phyloP scores from a whole-genome alignment of 495 filamentous ascomycete species.

The Penicillium coffeae region DNA sequence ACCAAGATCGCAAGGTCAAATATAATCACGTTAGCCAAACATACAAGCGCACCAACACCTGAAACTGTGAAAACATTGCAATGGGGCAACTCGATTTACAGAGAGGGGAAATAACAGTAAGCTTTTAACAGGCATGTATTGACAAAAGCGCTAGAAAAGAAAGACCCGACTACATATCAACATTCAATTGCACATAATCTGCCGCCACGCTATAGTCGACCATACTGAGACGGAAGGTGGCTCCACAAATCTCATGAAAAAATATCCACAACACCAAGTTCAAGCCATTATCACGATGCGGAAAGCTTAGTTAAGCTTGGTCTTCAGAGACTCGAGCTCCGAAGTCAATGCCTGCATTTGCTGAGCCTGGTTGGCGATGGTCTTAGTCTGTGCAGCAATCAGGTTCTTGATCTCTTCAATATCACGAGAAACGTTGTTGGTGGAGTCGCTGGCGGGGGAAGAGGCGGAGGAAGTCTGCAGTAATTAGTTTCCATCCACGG shows the following conservation, averaged over 20 bases:
- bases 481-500: slow-evolving; percentile 7
- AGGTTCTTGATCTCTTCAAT: slow-evolving; percentile 44
- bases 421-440: slow-evolving; percentile 30
- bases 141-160: slow-evolving; percentile 27
- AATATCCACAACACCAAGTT: slow-evolving; percentile 3
- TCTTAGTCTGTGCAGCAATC: slow-evolving; percentile 44
- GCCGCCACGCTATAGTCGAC: slow-evolving; percentile 6
- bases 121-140: slow-evolving; percentile 15
- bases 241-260: background rate
- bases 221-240: background rate
- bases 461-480: slow-evolving; percentile 19
- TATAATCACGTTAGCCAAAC: slow-evolving; percentile 14
- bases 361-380: slow-evolving; percentile 40
- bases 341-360: slow-evolving; percentile 43
- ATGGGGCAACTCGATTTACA: no score
- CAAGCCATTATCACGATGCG: slow-evolving; percentile 2
- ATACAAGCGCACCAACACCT: no score
- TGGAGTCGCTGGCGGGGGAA: slow-evolving; percentile 19
- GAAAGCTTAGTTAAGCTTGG: slow-evolving; percentile 32
- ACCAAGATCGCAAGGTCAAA: no score
- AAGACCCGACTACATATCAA: slow-evolving; percentile 21
- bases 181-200: slow-evolving; percentile 16
- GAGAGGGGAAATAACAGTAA: no score
- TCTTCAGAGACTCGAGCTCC: slow-evolving; percentile 45
- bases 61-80: no score